phyloP scores from a whole-genome alignment of 805 yeast species.

The Saturnispora besseyi region DNA sequence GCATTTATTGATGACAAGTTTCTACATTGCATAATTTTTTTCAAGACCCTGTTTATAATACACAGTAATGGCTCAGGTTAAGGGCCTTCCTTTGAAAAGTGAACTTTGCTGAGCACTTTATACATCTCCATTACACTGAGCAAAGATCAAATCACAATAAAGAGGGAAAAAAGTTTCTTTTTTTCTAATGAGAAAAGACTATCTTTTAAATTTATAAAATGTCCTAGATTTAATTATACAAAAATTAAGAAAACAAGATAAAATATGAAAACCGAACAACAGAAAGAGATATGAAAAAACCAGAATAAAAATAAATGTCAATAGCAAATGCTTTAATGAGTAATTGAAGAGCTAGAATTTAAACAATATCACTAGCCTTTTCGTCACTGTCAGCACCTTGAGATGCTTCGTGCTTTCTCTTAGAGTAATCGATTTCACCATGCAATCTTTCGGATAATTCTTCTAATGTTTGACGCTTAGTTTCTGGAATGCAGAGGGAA shows the following conservation, averaged over 20 bases:
- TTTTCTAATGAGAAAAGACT: too few species aligned
- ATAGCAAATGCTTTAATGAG: neutral
- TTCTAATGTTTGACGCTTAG: constrained; percentile 86
- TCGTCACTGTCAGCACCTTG: constrained; percentile 1
- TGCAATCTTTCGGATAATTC: constrained; percentile 73
- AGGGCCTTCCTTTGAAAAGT: too few species aligned
- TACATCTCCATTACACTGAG: too few species aligned
- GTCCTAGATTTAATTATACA: neutral
- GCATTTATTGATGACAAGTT: too few species aligned
- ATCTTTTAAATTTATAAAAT: too few species aligned
- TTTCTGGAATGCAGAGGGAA: constrained; percentile 73
- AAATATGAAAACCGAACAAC: neutral
- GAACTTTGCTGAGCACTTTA: too few species aligned
- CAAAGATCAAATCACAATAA: too few species aligned
- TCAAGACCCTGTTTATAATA: too few species aligned
- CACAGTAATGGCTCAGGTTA: too few species aligned
- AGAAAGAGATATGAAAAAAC: neutral
- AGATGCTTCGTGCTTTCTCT: constrained; percentile 5
- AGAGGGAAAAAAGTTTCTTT: too few species aligned
- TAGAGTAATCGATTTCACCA: constrained; percentile 53
- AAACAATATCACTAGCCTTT: constrained; percentile 1
- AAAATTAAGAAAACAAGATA: neutral
- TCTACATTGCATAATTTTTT: too few species aligned
- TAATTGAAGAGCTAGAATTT: neutral
- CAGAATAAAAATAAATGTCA: neutral